A percentile compares a stretch with the other conserved stretches of the same genome.
Conservation (phyloP, 129 eudicot species). For the Silybum marianum region DNA sequence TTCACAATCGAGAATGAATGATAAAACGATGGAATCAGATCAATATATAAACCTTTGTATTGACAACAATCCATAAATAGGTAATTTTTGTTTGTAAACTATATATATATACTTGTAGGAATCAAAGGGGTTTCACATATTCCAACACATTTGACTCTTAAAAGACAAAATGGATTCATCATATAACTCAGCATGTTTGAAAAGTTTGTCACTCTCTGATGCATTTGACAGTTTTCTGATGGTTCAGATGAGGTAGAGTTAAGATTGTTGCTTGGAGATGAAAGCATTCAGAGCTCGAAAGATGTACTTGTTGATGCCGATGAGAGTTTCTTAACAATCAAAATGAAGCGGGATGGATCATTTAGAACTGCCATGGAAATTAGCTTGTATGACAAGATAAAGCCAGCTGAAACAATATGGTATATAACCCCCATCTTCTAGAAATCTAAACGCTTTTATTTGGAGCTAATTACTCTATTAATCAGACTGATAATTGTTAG, state of each 20-base stretch:
- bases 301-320: conserved; percentile 73
- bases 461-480: neutral
- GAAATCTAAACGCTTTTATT: conserved; percentile 3
- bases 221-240: conserved; percentile 80
- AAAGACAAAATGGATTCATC: neutral
- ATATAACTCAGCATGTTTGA: neutral
- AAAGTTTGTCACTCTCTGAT: conserved; percentile 13
- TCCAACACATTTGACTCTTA: neutral
- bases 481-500: neutral
- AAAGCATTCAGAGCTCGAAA: conserved; percentile 50
- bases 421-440: conserved; percentile 17
- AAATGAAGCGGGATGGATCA: conserved; percentile 51
- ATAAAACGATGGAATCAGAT: neutral
- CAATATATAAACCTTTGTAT: too few relatives aligned
- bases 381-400: conserved; percentile 73
- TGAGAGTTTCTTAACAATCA: conserved; percentile 59
- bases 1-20: neutral
- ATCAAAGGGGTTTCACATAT: too few relatives aligned
- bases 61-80: neutral
- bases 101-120: too few relatives aligned
- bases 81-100: too few relatives aligned
- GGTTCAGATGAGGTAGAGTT: conserved; percentile 82
- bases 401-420: conserved; percentile 98
- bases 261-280: conserved; percentile 63
- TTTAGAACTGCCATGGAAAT: conserved; percentile 74